These are phyloP conservation scores for Boletus sp. DNA, from an alignment of 1,284 basidiomycete species.

Conservation along the genomic window DNA sequence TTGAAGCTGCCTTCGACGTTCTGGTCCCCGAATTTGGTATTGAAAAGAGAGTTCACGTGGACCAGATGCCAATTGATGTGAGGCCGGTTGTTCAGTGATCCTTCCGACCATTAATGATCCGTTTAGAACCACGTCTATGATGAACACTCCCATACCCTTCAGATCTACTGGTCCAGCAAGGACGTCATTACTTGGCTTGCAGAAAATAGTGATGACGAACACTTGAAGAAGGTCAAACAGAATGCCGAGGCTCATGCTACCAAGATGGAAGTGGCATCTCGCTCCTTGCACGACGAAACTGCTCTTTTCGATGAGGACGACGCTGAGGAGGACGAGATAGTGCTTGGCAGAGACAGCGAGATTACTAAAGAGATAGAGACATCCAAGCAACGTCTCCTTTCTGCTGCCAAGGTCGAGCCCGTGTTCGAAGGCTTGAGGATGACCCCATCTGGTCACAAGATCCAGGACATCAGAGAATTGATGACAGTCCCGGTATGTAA, in stretches of 20 bases:
- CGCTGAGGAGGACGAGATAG: slow-evolving; percentile 71
- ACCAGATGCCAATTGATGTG: slow-evolving; percentile 97
- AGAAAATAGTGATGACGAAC: slow-evolving; percentile 91
- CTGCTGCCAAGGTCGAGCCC: slow-evolving; percentile 66
- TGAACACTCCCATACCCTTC: slow-evolving; percentile 84
- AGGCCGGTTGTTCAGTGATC: slow-evolving; percentile 28
- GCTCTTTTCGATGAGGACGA: slow-evolving; percentile 89
- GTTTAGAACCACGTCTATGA: slow-evolving; percentile 87
- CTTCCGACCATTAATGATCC: slow-evolving; percentile 8
- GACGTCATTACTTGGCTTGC: slow-evolving; percentile 94
- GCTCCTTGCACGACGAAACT: slow-evolving; percentile 78
- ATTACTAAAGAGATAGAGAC: slow-evolving; percentile 46
- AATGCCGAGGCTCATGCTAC: slow-evolving; percentile 79
- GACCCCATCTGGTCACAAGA: slow-evolving; percentile 75
- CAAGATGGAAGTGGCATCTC: slow-evolving; percentile 82
- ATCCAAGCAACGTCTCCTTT: slow-evolving; percentile 74
- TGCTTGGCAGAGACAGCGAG: slow-evolving; percentile 61
- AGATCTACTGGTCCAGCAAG: slow-evolving; percentile 87
- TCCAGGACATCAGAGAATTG: slow-evolving; percentile 88
- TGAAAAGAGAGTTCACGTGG: slow-evolving; percentile 97
- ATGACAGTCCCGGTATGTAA: slow-evolving; percentile 82
- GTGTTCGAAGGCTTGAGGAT: slow-evolving; percentile 78
- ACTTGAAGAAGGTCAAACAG: slow-evolving; percentile 87
- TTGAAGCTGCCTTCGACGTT: slow-evolving; percentile 96
- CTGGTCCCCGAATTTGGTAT: slow-evolving; percentile 91